A percentile compares a stretch with the other conserved stretches of the same genome.
Evolutionary conservation across 78 protist species (phyloP).

Genomic region (Chrysochromulina tobinii): DNA sequence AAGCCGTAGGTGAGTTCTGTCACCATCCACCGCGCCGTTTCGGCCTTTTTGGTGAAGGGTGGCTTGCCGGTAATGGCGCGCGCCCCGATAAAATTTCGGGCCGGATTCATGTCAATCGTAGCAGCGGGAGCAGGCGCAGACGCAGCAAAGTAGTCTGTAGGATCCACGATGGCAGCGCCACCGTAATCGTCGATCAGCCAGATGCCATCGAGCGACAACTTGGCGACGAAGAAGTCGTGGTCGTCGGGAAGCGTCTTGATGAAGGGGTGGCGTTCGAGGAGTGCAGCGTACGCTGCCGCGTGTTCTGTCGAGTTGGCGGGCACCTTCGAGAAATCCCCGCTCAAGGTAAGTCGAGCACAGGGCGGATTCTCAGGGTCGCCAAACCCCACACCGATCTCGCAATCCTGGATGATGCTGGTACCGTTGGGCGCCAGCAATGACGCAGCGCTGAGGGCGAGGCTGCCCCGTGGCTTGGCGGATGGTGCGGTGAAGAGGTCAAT

Average conservation of each 20-base stretch:
- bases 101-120: no score
- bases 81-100: no score
- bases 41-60: background rate
- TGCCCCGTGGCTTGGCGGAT: background rate
- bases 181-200: conserved; percentile 27
- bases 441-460: background rate
- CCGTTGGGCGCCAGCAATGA: background rate
- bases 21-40: background rate
- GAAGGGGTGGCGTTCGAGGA: background rate
- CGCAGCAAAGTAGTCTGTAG: no score
- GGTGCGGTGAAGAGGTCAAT: background rate
- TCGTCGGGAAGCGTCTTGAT: background rate
- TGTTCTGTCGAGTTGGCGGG: background rate
- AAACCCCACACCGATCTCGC: background rate
- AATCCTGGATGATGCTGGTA: background rate
- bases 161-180: background rate
- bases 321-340: background rate
- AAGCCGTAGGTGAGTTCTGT: background rate
- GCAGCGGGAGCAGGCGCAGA: no score
- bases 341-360: background rate
- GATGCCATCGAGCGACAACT: background rate
- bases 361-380: conserved; percentile 28
- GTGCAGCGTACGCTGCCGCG: background rate
- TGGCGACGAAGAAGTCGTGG: background rate
- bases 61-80: no score